A percentile compares a stretch with the other conserved stretches of the same genome.
These are phyloP conservation scores for Ambrosia hybrid DNA, from an alignment of 140 eudicot genomes.

Conservation along the genomic window DNA sequence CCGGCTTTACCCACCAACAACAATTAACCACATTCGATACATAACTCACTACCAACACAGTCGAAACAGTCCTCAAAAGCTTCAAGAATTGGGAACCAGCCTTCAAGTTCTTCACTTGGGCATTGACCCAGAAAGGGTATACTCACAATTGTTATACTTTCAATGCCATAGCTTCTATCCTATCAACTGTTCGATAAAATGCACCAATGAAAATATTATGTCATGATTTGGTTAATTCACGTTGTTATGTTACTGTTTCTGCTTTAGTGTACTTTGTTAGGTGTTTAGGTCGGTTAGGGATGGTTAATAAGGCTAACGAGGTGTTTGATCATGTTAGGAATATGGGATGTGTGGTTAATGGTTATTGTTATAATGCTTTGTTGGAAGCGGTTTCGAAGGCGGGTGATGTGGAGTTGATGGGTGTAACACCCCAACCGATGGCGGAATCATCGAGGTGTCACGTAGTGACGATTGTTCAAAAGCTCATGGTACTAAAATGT, in stretches of 20 bases:
- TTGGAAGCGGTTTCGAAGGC: slow-evolving; percentile 59
- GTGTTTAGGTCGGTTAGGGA: slow-evolving; percentile 70
- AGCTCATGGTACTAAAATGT: too few species aligned
- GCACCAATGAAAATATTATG: slow-evolving; percentile 61
- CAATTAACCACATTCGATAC: slow-evolving; percentile 43
- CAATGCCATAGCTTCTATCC: slow-evolving; percentile 75
- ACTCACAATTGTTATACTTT: slow-evolving; percentile 60
- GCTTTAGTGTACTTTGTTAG: slow-evolving; percentile 70
- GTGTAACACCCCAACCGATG: too few species aligned
- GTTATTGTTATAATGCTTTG: slow-evolving; percentile 59
- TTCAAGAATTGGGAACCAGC: slow-evolving; percentile 71
- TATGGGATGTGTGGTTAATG: slow-evolving; percentile 54
- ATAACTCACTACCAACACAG: slow-evolving; percentile 48
- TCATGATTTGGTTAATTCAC: slow-evolving; percentile 32
- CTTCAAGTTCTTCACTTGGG: slow-evolving; percentile 70
- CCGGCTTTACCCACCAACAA: slow-evolving; percentile 42
- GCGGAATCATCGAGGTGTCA: too few species aligned
- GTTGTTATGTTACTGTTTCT: slow-evolving; percentile 57
- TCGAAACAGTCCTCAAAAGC: slow-evolving; percentile 52
- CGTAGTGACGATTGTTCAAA: too few species aligned
- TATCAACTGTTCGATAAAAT: slow-evolving; percentile 90
- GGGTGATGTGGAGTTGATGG: slow-evolving; percentile 41
- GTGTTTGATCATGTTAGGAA: slow-evolving; percentile 68
- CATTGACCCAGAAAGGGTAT: slow-evolving; percentile 55
- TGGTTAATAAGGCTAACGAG: slow-evolving; percentile 64